These are phyloP conservation scores for Dothideomycetes sp. DNA, from an alignment of 2,329 filamentous ascomycete genomes.

Conservation along the genomic window DNA sequence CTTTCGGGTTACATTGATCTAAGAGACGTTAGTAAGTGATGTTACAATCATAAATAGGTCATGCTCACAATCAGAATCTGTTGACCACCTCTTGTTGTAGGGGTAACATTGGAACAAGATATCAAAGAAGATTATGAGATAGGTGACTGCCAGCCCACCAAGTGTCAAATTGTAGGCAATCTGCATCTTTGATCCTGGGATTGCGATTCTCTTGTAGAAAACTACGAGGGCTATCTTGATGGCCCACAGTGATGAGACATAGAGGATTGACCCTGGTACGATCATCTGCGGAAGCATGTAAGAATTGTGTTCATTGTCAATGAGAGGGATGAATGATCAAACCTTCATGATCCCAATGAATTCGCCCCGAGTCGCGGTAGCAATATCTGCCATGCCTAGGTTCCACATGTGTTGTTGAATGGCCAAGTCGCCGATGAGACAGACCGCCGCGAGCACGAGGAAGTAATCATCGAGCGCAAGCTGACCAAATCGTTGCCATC, in stretches of 20 bases:
- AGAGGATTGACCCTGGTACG: slow-evolving; percentile 8
- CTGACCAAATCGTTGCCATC: slow-evolving; percentile 7
- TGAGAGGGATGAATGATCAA: neutral
- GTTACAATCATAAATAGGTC: neutral
- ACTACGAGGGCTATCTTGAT: slow-evolving; percentile 8
- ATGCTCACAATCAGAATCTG: neutral
- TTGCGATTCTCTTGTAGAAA: slow-evolving; percentile 9
- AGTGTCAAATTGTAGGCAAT: slow-evolving; percentile 5
- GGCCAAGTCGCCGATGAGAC: slow-evolving; percentile 4
- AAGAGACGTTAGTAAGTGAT: neutral
- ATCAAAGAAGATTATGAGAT: slow-evolving; percentile 6
- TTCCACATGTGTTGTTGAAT: slow-evolving; percentile 13
- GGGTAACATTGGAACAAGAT: slow-evolving; percentile 9
- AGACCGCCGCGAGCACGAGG: slow-evolving; percentile 6
- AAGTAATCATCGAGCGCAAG: slow-evolving; percentile 8
- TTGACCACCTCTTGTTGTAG: slow-evolving; percentile 8
- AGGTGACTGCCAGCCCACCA: slow-evolving; percentile 5
- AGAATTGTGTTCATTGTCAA: neutral
- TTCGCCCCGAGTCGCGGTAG: neutral
- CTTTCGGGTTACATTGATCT: slow-evolving; percentile 7
- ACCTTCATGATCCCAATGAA: slow-evolving; percentile 10
- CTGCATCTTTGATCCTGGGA: slow-evolving; percentile 6
- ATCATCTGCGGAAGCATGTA: slow-evolving; percentile 1
- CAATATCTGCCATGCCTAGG: slow-evolving; percentile 5
- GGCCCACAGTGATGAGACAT: slow-evolving; percentile 1